A percentile compares a stretch with the other conserved stretches of the same genome.
phyloP scores from a whole-genome alignment of 768 basidiomycete species.

The Suillus ampliporus region DNA sequence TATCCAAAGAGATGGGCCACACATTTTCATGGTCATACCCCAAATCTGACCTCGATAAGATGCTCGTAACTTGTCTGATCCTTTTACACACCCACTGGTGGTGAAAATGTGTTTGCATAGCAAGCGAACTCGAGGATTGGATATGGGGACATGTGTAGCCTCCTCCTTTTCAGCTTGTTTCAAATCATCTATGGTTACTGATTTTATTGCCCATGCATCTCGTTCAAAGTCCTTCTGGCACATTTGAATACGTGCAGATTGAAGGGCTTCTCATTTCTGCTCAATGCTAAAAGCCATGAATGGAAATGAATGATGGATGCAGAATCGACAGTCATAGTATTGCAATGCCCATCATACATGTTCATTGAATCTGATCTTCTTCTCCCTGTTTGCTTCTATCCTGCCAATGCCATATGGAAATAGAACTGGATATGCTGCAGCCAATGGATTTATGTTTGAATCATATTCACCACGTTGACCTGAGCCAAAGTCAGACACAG shows the following conservation, averaged over 20 bases:
- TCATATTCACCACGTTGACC: not conserved
- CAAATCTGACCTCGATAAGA: slow-evolving; percentile 5
- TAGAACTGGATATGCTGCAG: slow-evolving; percentile 13
- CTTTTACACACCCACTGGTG: slow-evolving; percentile 28
- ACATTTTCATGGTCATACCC: not conserved
- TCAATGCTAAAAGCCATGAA: slow-evolving; percentile 38
- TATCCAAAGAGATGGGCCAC: slow-evolving; percentile 39
- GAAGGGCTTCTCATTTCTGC: slow-evolving; percentile 33
- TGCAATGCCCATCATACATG: slow-evolving; percentile 38
- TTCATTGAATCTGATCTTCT: slow-evolving; percentile 30
- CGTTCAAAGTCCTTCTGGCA: slow-evolving; percentile 24
- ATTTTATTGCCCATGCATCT: slow-evolving; percentile 25
- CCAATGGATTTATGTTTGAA: not conserved
- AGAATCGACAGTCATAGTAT: slow-evolving; percentile 37
- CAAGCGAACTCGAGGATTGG: slow-evolving; percentile 31
- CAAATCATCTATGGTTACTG: slow-evolving; percentile 37
- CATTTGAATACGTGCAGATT: slow-evolving; percentile 42
- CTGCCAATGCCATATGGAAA: slow-evolving; percentile 43
- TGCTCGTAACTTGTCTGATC: slow-evolving; percentile 39
- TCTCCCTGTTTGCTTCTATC: slow-evolving; percentile 29
- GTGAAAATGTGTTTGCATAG: slow-evolving; percentile 35
- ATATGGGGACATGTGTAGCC: slow-evolving; percentile 17
- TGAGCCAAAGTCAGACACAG: not conserved
- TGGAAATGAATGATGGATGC: slow-evolving; percentile 35
- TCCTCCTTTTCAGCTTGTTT: slow-evolving; percentile 43